A percentile compares a stretch with the other conserved stretches of the same genome.
Conservation (phyloP, 441 rosid genomes). For the Croton laevigatus region DNA sequence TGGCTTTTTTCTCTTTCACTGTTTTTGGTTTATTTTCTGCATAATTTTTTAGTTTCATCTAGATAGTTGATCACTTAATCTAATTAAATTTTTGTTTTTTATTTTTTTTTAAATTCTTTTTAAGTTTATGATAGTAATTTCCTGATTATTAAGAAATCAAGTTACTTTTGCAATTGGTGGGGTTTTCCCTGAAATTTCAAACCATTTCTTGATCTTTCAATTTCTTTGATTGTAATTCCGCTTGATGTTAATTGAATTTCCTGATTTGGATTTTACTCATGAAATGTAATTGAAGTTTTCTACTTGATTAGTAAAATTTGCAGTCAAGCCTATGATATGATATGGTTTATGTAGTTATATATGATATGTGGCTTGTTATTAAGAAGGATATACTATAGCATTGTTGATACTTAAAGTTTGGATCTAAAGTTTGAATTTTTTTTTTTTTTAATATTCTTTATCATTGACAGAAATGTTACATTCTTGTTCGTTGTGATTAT, state of each 20-base stretch:
- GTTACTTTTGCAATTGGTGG: not conserved
- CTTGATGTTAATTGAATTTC: not conserved
- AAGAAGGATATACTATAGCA: not conserved
- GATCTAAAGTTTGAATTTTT: not conserved
- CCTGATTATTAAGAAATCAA: not conserved
- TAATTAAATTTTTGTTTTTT: not conserved
- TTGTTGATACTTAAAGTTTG: not conserved
- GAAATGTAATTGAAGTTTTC: too few species aligned
- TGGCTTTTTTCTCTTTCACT: not conserved
- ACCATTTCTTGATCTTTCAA: not conserved
- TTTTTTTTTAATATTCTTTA: not conserved
- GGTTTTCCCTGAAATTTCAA: not conserved
- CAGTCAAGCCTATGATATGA: not conserved
- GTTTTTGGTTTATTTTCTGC: not conserved
- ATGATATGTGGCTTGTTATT: not conserved
- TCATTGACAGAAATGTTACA: not conserved
- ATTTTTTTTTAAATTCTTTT: not conserved
- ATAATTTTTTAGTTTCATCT: not conserved
- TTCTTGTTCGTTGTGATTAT: not conserved
- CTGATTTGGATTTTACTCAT: not conserved
- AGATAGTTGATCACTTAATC: not conserved
- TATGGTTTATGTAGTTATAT: not conserved
- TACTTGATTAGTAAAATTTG: not conserved
- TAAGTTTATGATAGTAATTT: not conserved
- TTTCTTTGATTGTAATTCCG: not conserved